A percentile compares a stretch with the other conserved stretches of the same genome.
phyloP scores from a whole-genome alignment of 1,284 basidiomycete genomes.

The Retiboletus fuscus region DNA sequence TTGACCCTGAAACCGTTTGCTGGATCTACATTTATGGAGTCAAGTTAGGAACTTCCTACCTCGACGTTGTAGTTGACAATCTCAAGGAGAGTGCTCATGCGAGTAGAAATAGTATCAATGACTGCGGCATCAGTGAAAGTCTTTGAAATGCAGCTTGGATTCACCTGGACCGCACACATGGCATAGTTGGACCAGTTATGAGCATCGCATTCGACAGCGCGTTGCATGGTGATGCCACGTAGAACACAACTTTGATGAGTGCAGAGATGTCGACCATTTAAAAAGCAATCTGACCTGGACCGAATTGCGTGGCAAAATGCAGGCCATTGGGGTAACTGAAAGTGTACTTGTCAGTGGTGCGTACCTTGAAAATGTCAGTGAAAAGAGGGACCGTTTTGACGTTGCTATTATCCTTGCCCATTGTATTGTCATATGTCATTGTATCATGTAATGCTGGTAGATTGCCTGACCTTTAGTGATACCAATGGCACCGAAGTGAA shows the following conservation, averaged over 20 bases:
- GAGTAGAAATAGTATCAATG: constrained; percentile 87
- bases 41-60: constrained; percentile 57
- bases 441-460: constrained; percentile 94
- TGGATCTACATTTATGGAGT: constrained; percentile 17
- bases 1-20: constrained; percentile 70
- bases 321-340: constrained; percentile 97
- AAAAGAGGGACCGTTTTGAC: constrained; percentile 95
- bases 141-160: constrained; percentile 94
- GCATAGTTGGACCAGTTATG: constrained; percentile 96
- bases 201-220: constrained; percentile 94
- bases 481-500: constrained; percentile 91
- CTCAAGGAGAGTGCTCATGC: constrained; percentile 87
- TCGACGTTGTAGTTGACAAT: constrained; percentile 99
- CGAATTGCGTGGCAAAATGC: constrained; percentile 96
- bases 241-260: constrained; percentile 99
- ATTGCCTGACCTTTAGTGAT: constrained; percentile 92
- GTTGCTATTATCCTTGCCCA: constrained; percentile 90
- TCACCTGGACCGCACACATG: constrained; percentile 99
- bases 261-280: constrained; percentile 90
- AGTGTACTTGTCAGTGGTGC: constrained; percentile 90
- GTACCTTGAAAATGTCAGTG: constrained; percentile 85
- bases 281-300: constrained; percentile 86
- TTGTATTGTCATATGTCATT: constrained; percentile 88
- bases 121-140: constrained; percentile 95
- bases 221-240: constrained; percentile 99